phyloP scores from a whole-genome alignment of 768 basidiomycete species.

The Russula abietina region DNA sequence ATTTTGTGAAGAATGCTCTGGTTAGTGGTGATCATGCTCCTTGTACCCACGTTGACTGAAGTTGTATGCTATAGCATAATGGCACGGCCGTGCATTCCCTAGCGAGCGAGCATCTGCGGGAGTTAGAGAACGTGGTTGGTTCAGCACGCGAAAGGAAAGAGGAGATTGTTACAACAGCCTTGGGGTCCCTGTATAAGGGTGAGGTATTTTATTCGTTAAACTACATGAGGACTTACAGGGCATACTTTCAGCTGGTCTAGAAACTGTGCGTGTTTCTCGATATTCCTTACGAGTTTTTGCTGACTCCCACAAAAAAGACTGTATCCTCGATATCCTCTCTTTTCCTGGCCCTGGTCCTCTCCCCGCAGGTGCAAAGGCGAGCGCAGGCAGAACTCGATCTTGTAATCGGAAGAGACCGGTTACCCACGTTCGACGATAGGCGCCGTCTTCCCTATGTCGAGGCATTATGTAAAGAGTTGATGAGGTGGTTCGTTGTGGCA shows the following conservation, averaged over 20 bases:
- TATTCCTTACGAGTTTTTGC: neutral
- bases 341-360: slow-evolving; percentile 1
- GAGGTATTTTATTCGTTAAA: neutral
- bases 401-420: slow-evolving; percentile 26
- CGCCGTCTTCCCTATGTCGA: neutral
- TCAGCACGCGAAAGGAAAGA: neutral
- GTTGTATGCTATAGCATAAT: neutral
- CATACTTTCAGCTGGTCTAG: slow-evolving; percentile 2
- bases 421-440: slow-evolving; percentile 30
- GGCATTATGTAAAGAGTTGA: neutral
- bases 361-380: slow-evolving; percentile 9
- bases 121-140: neutral
- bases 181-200: slow-evolving; percentile 12
- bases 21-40: neutral
- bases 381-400: slow-evolving; percentile 29
- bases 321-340: slow-evolving; percentile 6
- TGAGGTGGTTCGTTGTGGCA: neutral
- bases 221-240: neutral
- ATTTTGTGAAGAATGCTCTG: slow-evolving; percentile 3
- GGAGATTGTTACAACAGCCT: neutral
- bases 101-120: slow-evolving; percentile 1
- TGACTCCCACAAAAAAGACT: neutral
- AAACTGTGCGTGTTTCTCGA: neutral
- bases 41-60: neutral
- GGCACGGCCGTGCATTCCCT: slow-evolving; percentile 12